Evolutionary conservation across 441 rosid species (phyloP).

Genomic region (Erodium trifolium): DNA sequence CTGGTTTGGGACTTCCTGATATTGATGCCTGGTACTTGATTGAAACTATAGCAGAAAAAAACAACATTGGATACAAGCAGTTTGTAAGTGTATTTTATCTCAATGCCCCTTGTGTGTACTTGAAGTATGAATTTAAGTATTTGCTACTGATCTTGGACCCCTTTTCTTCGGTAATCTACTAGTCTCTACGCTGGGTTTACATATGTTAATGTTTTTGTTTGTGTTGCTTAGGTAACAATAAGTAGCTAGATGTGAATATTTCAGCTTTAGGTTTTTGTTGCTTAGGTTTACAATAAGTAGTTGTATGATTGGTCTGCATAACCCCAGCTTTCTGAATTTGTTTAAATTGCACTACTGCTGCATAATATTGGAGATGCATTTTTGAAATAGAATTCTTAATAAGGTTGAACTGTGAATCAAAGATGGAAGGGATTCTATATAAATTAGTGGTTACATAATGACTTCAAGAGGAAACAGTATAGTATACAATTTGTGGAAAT

Average conservation of each 20-base stretch:
- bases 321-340: not conserved
- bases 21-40: constrained; percentile 90
- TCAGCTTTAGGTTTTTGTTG: too few species aligned
- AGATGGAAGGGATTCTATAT: constrained; percentile 1
- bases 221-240: not conserved
- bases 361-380: not conserved
- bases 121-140: not conserved
- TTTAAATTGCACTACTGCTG: not conserved
- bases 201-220: not conserved
- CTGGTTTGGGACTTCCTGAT: constrained; percentile 94
- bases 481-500: not conserved
- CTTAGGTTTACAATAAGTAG: too few species aligned
- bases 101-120: constrained; percentile 14
- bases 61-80: constrained; percentile 76
- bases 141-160: not conserved
- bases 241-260: not conserved
- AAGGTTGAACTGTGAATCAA: not conserved
- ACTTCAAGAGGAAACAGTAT: not conserved
- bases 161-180: not conserved
- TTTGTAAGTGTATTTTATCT: constrained; percentile 42
- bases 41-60: constrained; percentile 88
- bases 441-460: not conserved
- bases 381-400: constrained; percentile 2
- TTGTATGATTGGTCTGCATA: not conserved
- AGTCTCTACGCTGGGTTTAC: constrained; percentile 1